A percentile compares a stretch with the other conserved stretches of the same genome.
Conservation (phyloP, 768 basidiomycete species). For the Hysterangium stoloniferum region DNA sequence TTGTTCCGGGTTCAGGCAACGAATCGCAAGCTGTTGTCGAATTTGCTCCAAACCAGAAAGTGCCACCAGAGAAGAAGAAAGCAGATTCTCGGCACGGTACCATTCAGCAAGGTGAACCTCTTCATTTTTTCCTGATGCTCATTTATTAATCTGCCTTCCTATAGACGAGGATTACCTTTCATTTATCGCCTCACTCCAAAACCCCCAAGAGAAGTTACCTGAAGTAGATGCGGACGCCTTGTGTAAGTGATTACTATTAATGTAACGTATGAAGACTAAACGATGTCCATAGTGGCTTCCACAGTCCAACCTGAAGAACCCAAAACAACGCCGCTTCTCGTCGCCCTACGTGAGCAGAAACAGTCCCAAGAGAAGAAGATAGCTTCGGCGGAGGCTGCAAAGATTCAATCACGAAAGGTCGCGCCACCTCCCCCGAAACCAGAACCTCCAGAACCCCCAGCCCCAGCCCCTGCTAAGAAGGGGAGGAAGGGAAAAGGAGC, state of each 20-base stretch:
- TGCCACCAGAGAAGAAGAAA: slow-evolving; percentile 70
- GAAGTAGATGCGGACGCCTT: slow-evolving; percentile 62
- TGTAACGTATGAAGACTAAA: background rate
- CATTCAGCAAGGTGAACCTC: slow-evolving; percentile 74
- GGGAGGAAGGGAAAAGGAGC: slow-evolving; percentile 15
- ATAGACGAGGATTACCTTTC: slow-evolving; percentile 78
- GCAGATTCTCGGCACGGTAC: slow-evolving; percentile 74
- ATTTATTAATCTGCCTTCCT: background rate
- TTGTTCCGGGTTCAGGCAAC: slow-evolving; percentile 47
- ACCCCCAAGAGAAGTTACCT: slow-evolving; percentile 32
- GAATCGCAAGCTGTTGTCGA: slow-evolving; percentile 88
- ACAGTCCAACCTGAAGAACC: slow-evolving; percentile 52
- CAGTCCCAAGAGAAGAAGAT: slow-evolving; percentile 61
- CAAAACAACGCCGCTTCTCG: slow-evolving; percentile 86
- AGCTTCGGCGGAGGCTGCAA: slow-evolving; percentile 19
- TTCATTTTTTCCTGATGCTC: background rate
- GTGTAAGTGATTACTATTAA: slow-evolving; percentile 32
- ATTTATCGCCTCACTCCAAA: slow-evolving; percentile 69
- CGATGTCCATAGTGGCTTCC: slow-evolving; percentile 47
- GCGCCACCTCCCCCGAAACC: slow-evolving; percentile 31
- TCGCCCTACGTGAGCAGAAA: slow-evolving; percentile 55
- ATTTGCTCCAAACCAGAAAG: slow-evolving; percentile 87
- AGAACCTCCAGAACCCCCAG: slow-evolving; percentile 28
- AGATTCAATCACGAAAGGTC: slow-evolving; percentile 11
- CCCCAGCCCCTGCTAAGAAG: slow-evolving; percentile 8